Percentiles rank a stretch among this genome's conserved stretches.
phyloP scores from a whole-genome alignment of 352 stramenopile genomes.

The Pythium vanterpoolii region DNA sequence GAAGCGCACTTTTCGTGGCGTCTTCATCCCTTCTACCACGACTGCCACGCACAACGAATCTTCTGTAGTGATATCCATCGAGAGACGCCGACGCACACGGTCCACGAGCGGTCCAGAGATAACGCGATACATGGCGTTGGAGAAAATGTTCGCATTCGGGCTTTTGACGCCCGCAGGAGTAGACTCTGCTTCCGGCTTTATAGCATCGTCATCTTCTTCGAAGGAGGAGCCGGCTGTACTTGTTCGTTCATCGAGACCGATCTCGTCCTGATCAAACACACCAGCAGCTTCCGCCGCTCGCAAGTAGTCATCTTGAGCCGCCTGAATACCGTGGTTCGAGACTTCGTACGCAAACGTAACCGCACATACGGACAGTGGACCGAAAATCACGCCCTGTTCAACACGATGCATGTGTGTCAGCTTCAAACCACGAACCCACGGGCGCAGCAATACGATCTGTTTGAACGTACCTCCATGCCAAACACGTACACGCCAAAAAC shows the following conservation, averaged over 20 bases:
- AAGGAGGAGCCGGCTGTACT: conserved; percentile 43
- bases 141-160: conserved; percentile 71
- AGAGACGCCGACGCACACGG: conserved; percentile 68
- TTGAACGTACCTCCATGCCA: conserved; percentile 62
- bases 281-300: conserved; percentile 38
- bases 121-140: conserved; percentile 78
- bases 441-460: not conserved
- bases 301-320: conserved; percentile 63
- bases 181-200: conserved; percentile 24
- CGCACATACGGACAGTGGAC: conserved; percentile 74
- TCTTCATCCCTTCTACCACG: conserved; percentile 63
- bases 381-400: conserved; percentile 77
- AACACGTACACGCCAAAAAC: conserved; percentile 88
- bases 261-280: conserved; percentile 18
- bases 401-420: not conserved
- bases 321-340: conserved; percentile 85
- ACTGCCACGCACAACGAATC: conserved; percentile 70
- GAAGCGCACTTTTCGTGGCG: conserved; percentile 56
- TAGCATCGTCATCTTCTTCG: conserved; percentile 49
- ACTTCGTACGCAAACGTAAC: conserved; percentile 85
- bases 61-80: conserved; percentile 76
- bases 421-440: not conserved
- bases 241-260: conserved; percentile 19
- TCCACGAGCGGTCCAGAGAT: conserved; percentile 76
- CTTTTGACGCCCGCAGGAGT: conserved; percentile 7